Conservation (phyloP, 768 basidiomycete genomes). For the Filobasidium wieringae region DNA sequence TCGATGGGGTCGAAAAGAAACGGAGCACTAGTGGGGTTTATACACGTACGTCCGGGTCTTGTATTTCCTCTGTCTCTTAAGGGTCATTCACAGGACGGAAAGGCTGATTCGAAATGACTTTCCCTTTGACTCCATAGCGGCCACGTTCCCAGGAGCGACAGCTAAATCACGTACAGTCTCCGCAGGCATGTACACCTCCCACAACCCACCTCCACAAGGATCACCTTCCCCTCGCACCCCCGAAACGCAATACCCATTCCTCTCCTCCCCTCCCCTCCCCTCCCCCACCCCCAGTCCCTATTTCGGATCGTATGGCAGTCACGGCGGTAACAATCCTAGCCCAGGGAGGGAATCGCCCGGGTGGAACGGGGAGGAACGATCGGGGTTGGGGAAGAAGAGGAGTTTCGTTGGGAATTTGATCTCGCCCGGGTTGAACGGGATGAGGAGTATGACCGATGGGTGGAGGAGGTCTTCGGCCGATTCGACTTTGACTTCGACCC, state of each 20-base stretch:
- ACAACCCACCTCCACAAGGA: neutral
- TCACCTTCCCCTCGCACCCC: neutral
- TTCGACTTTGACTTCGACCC: neutral
- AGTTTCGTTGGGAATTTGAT: neutral
- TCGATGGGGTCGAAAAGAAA: conserved; percentile 14
- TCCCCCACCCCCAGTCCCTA: neutral
- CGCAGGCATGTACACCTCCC: neutral
- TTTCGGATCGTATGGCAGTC: too few relatives aligned
- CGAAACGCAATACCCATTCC: neutral
- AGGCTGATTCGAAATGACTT: neutral
- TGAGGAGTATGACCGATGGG: neutral
- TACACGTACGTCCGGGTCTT: conserved; percentile 12
- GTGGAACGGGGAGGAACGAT: neutral
- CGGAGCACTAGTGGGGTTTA: conserved; percentile 14
- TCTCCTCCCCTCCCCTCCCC: neutral
- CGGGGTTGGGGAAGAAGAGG: neutral
- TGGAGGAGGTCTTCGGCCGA: neutral
- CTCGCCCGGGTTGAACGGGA: neutral
- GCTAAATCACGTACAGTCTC: neutral
- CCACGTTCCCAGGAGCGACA: conserved; percentile 7
- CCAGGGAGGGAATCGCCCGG: neutral
- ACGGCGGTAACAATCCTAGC: neutral
- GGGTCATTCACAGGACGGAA: neutral
- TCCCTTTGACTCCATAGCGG: neutral
- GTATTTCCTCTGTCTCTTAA: neutral